These are phyloP conservation scores for Naganishia friedmannii DNA, from an alignment of 768 basidiomycete species.

Conservation along the genomic window DNA sequence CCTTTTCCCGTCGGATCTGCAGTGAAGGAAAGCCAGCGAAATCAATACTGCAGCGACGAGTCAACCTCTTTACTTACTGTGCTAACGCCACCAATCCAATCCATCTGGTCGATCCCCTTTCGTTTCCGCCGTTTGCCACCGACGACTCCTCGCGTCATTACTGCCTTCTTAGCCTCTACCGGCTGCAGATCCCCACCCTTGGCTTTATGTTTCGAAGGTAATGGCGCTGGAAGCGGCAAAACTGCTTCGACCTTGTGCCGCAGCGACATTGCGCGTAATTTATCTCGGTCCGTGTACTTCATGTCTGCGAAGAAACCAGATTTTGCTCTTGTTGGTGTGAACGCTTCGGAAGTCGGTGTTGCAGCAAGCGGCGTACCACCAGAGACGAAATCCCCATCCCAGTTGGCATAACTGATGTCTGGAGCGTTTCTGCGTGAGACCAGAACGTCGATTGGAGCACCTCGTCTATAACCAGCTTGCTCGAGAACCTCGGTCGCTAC, in stretches of 20 bases:
- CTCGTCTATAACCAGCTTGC: constrained; percentile 51
- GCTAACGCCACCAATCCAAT: constrained; percentile 49
- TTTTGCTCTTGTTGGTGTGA: constrained; percentile 11
- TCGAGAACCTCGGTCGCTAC: constrained; percentile 66
- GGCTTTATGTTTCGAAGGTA: constrained; percentile 22
- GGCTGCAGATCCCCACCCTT: constrained; percentile 1
- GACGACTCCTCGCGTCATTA: constrained; percentile 48
- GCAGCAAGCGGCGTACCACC: constrained; percentile 4
- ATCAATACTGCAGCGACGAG: constrained; percentile 31
- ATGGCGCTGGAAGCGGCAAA: constrained; percentile 17
- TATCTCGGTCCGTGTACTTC: constrained; percentile 8
- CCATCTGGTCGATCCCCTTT: constrained; percentile 40
- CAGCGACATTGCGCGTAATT: constrained; percentile 16
- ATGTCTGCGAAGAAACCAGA: constrained; percentile 19
- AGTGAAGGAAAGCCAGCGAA: constrained; percentile 33
- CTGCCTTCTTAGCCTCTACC: constrained; percentile 33
- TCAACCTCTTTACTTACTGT: constrained; percentile 1
- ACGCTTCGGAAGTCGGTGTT: constrained; percentile 10
- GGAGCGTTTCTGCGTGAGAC: constrained; percentile 49
- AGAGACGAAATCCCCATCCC: constrained; percentile 11
- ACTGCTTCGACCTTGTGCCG: constrained; percentile 6
- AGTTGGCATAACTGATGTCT: constrained; percentile 49
- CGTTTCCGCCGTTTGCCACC: constrained; percentile 34
- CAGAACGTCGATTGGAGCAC: constrained; percentile 50
- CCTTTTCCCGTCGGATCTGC: constrained; percentile 20